Base-by-base conservation (phyloP, 225 moss, liverwort and hornwort species). In the Rhytidiadelphus loreus region DNA sequence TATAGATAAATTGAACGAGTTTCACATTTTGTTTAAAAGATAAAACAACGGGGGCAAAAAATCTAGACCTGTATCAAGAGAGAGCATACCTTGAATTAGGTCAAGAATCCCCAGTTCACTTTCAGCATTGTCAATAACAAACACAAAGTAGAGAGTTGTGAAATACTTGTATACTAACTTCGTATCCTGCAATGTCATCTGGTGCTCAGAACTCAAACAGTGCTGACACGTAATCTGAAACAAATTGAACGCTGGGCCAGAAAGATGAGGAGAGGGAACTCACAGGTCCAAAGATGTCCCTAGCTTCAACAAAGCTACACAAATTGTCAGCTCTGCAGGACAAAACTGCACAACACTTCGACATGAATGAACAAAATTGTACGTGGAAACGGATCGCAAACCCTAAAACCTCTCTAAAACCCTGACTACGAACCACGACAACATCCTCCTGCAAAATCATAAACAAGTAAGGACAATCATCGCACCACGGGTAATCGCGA, bases 111-210 rank as follows among this genome's bases (percentile, higher is more conserved):
- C 97, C 50, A 99, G 93, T 92, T 99, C 98, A 88, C 97, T 99
- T 91, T 99, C 98, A 66, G 96, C 92, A 61, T 86, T 92, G 87
- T 99, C 97, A 71, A 99, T 93, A 56, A 94, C 95, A 88, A 99
- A 99, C 48, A 97, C 95, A 84, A 99, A 99, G 89, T 99, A 99
- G 26, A 99, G 93, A 55, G 97, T 99, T 84, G 98, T 96, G 86
- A 99, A 99, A 93, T 97, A 97, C 83, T 97, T 99, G 90, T 99
- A 97, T 76, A 99, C 96, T 68, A 99, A 89, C 93, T 97, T 97
- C 55, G 97, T 96, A 70, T 95, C 96, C 98, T 98, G 95, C 90
- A 73, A 91, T 62, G 41, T 6, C 48, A 71, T 72, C 84, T 60
- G 33, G 57, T 48, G 58, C 33, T 89, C 71, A 92, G 61, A 63